Percentiles rank a stretch among this genome's conserved stretches.
These are phyloP conservation scores for Pestalotiopsis sp. DNA, from an alignment of 2,329 filamentous ascomycete genomes.

Conservation along the genomic window DNA sequence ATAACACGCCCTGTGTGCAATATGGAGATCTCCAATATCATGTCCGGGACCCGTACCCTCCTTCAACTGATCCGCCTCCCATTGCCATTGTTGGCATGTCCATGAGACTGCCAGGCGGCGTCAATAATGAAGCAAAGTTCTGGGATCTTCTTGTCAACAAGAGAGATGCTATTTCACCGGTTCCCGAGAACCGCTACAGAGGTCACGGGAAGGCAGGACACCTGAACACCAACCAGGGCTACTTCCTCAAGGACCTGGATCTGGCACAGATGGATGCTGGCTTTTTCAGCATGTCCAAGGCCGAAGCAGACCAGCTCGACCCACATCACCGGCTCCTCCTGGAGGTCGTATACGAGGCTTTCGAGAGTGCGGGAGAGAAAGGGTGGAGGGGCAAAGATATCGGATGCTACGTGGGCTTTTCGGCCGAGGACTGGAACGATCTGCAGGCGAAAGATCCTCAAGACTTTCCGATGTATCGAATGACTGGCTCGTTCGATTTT, in stretches of 20 bases:
- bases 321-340: constrained; percentile 39
- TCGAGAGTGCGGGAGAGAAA: constrained; percentile 36
- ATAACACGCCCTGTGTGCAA: neutral
- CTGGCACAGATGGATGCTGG: constrained; percentile 28
- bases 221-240: constrained; percentile 26
- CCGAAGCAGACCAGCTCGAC: constrained; percentile 34
- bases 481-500: constrained; percentile 26
- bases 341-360: constrained; percentile 36
- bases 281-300: constrained; percentile 28
- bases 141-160: constrained; percentile 19
- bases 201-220: constrained; percentile 18
- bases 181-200: constrained; percentile 18
- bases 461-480: constrained; percentile 21
- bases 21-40: neutral
- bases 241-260: constrained; percentile 33
- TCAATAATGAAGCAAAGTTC: constrained; percentile 11
- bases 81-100: constrained; percentile 22
- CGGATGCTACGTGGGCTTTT: constrained; percentile 37
- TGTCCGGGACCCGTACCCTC: neutral
- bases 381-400: constrained; percentile 33
- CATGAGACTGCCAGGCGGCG: constrained; percentile 17
- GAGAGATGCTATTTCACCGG: constrained; percentile 17
- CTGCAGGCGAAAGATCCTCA: constrained; percentile 26
- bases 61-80: neutral
- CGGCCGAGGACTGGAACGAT: constrained; percentile 35